Evolutionary conservation across 441 rosid species (phyloP), one percentile per base, ranked within the genome.

Genomic region (Corymbia calophylla): DNA sequence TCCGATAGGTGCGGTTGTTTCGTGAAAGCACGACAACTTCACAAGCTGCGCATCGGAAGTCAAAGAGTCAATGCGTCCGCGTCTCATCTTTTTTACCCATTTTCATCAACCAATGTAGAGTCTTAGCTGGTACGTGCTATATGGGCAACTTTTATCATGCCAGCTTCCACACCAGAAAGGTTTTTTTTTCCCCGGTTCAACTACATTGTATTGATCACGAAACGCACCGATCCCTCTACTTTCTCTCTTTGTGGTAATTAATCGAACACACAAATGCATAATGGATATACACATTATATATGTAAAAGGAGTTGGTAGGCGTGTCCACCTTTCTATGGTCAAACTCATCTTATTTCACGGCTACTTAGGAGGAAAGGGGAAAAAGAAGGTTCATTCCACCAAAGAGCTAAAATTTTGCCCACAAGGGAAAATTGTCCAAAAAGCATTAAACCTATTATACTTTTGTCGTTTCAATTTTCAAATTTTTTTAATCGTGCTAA

Each of bases 381-480:
- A 32, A 32, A 31, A 8, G 4, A 68, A 6, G 25, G 81, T 19
- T 19, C 5, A 70, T 18, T 32, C 25, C 27, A 70, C 81, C 81
- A 70, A 9, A 35, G 35, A 70, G 27, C n/a, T 56, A 29, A 23
- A 56, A 56, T 23, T 56, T 9, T 11, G 0, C 62, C 29, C 29
- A n/a, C 14, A 35, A 48, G 9, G 9, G 2, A 48, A 48, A 48
- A 48, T 48, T 48, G 49, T 48, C 49, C 0, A 56, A 56, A 56
- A 6, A 23, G 62, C 25, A 27, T 21, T 56, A 56, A 56, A 56
- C 10, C 25, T 6, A 56, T 56, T 56, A 0, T 0, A 0, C 25
- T 56, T 56, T 21, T 56, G 1, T 56, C 2, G 21, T 9, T 56
- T 56, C 0, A 25, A 0, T 56, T 0, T 0, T 56, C 39, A 56